These are phyloP conservation scores for Botrytis medusae DNA, from an alignment of 2,329 filamentous ascomycete genomes.

Conservation along the genomic window DNA sequence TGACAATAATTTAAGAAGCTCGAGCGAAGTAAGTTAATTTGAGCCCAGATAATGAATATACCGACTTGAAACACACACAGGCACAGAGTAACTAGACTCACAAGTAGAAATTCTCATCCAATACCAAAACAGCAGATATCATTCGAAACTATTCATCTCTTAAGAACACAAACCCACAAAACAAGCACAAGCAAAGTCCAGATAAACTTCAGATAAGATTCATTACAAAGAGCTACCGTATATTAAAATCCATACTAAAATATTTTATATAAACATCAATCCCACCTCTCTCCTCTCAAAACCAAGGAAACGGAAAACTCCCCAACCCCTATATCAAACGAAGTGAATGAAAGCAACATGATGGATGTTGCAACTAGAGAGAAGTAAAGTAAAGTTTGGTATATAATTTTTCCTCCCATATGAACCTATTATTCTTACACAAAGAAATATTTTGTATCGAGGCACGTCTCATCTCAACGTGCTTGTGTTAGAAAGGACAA, in stretches of 20 bases:
- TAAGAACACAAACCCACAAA: not conserved
- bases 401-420: constrained; percentile 16
- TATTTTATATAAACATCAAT: constrained; percentile 12
- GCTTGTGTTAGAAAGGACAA: not conserved
- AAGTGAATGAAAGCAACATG: constrained; percentile 15
- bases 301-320: not conserved
- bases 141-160: not conserved
- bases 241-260: constrained; percentile 13
- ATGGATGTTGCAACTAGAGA: constrained; percentile 2
- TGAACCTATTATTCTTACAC: constrained; percentile 4
- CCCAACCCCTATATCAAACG: constrained; percentile 1
- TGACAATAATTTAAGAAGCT: not conserved
- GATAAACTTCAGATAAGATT: not conserved
- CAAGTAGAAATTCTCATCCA: not conserved
- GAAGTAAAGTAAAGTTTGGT: constrained; percentile 4
- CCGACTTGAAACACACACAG: not conserved
- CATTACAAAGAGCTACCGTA: constrained; percentile 12
- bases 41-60: not conserved
- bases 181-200: not conserved
- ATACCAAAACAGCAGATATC: not conserved
- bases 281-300: not conserved
- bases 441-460: constrained; percentile 11
- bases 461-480: constrained; percentile 8
- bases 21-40: not conserved
- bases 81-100: not conserved